phyloP scores from a whole-genome alignment of 2,329 filamentous ascomycete genomes.

The Ceratocystis huliohia region DNA sequence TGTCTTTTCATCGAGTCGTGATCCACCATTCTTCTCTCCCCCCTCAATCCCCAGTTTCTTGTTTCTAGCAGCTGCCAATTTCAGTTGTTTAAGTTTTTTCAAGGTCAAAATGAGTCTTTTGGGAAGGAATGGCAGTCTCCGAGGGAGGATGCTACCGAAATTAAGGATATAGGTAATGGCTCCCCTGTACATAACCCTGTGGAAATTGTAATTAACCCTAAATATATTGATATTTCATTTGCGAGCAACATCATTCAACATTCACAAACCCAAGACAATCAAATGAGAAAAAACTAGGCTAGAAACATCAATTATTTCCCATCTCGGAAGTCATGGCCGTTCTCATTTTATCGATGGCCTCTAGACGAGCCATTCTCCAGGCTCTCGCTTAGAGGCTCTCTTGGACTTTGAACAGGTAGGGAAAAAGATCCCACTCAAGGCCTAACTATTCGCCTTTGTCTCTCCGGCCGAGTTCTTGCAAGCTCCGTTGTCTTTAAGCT shows the following conservation, averaged over 20 bases:
- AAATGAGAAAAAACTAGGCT: neutral
- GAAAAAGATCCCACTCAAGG: neutral
- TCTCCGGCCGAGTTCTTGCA: neutral
- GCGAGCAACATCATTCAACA: neutral
- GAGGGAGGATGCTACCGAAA: constrained; percentile 1
- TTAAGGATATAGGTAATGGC: neutral
- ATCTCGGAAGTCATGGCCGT: constrained; percentile 12
- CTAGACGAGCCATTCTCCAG: neutral
- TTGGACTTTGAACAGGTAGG: neutral
- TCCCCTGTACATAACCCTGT: neutral
- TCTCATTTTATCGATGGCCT: neutral
- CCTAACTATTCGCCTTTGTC: neutral
- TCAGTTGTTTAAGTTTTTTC: neutral
- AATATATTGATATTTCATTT: too few species aligned
- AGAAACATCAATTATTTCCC: neutral
- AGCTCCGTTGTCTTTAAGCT: neutral
- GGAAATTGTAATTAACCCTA: too few species aligned
- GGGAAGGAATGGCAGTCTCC: constrained; percentile 6
- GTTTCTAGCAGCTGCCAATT: constrained; percentile 1
- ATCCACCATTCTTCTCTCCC: neutral
- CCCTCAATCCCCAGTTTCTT: neutral
- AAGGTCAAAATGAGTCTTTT: neutral
- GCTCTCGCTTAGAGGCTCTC: neutral
- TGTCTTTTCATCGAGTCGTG: too few species aligned
- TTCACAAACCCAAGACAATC: neutral